Evolutionary conservation across 768 basidiomycete genomes (phyloP).

Genomic region (Psilocybe azurescens): DNA sequence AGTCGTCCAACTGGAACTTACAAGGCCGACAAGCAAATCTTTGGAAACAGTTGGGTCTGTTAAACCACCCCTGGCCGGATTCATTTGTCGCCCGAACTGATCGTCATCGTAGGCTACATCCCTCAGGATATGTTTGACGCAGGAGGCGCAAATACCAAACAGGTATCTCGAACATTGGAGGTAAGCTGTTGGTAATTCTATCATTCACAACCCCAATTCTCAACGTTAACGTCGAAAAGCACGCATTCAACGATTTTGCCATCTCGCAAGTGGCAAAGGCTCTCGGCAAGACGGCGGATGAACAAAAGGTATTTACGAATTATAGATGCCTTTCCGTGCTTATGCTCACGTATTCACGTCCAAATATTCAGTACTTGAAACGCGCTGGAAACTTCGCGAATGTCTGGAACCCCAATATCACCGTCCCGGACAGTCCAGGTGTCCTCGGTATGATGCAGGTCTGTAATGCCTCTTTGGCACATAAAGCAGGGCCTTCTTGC

Average conservation of each 20-base stretch:
- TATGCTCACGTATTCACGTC: neutral
- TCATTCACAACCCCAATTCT: neutral
- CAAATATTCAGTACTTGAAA: slow-evolving; percentile 46
- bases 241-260: slow-evolving; percentile 68
- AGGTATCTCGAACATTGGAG: slow-evolving; percentile 67
- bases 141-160: slow-evolving; percentile 63
- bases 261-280: slow-evolving; percentile 67
- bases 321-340: neutral
- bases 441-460: slow-evolving; percentile 70
- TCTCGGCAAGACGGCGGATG: slow-evolving; percentile 55
- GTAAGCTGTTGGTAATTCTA: slow-evolving; percentile 29
- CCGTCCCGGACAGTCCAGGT: slow-evolving; percentile 51
- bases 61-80: neutral
- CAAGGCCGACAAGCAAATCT: slow-evolving; percentile 62
- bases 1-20: slow-evolving; percentile 66
- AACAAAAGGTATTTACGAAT: slow-evolving; percentile 46
- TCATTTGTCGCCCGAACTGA: no score
- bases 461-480: neutral
- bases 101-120: slow-evolving; percentile 34
- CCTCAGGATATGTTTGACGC: slow-evolving; percentile 45
- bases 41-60: slow-evolving; percentile 58
- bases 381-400: slow-evolving; percentile 63
- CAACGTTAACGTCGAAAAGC: slow-evolving; percentile 34
- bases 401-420: slow-evolving; percentile 62
- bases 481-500: neutral